phyloP scores from a whole-genome alignment of 176 grass and related monocot species.

The barley (Hordeum vulgare) region DNA sequence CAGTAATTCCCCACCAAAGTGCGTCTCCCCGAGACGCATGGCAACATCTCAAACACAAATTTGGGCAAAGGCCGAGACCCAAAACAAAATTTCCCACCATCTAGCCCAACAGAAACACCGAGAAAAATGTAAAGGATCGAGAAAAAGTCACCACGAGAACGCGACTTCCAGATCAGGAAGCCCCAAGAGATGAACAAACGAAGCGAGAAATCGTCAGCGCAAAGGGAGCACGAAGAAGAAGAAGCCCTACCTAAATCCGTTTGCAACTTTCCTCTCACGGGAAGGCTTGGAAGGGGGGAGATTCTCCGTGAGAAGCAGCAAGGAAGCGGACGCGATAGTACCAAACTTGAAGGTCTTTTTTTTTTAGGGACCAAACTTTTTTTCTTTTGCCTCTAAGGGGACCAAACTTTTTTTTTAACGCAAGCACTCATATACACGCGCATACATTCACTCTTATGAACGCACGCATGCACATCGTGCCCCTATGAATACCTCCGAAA shows the following conservation, averaged over 20 bases:
- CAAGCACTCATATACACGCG: no score
- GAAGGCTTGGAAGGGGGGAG: not conserved
- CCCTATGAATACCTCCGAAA: no score
- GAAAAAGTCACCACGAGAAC: slow-evolving; percentile 17
- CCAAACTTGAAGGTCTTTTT: slow-evolving; percentile 11
- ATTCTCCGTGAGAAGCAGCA: not conserved
- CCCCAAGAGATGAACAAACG: not conserved
- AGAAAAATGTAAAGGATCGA: not conserved
- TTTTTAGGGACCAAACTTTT: no score
- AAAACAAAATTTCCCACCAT: not conserved
- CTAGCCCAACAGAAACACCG: not conserved
- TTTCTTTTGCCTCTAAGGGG: no score
- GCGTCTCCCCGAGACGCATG: not conserved
- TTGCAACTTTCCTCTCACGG: not conserved
- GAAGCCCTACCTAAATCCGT: not conserved
- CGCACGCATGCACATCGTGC: no score
- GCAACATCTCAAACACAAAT: not conserved
- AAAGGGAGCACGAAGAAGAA: not conserved
- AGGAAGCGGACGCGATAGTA: slow-evolving; percentile 1
- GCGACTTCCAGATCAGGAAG: not conserved
- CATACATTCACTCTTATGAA: no score
- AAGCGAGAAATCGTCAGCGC: not conserved
- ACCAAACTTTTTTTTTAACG: no score
- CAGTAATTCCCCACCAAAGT: not conserved
- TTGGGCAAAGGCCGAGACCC: not conserved